Conservation (phyloP, 768 basidiomycete genomes). For the Pholiota conissans region DNA sequence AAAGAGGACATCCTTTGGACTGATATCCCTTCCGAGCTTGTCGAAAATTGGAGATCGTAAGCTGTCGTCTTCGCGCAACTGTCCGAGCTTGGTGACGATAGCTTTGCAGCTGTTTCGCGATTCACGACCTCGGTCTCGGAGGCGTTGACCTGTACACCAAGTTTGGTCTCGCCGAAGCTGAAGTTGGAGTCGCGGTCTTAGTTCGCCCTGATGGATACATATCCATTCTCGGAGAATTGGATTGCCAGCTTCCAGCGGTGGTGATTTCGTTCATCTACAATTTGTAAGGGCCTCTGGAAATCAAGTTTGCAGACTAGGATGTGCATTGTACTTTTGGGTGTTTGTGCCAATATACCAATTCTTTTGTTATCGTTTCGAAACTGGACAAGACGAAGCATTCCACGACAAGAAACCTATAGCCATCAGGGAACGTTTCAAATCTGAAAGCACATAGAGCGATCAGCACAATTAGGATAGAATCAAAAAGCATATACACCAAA, state of each 20-base stretch:
- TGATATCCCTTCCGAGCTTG: slow-evolving; percentile 1
- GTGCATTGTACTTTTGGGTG: not conserved
- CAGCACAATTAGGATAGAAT: not conserved
- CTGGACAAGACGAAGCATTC: not conserved
- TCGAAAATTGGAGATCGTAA: slow-evolving; percentile 6
- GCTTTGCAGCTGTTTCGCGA: slow-evolving; percentile 3
- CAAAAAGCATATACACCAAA: not conserved
- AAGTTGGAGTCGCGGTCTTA: not conserved
- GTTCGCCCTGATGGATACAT: slow-evolving; percentile 9
- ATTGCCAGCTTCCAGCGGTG: not conserved
- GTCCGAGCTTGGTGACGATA: not conserved
- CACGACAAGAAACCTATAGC: not conserved
- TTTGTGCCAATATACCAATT: not conserved
- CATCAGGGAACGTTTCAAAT: not conserved
- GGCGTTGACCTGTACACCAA: slow-evolving; percentile 3
- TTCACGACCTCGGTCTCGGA: not conserved
- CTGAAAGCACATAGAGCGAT: not conserved
- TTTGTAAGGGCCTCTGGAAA: not conserved
- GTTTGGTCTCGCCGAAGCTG: slow-evolving; percentile 1
- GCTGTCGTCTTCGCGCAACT: not conserved
- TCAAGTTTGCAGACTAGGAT: not conserved
- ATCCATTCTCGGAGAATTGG: slow-evolving; percentile 1
- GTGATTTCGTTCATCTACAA: slow-evolving; percentile 1
- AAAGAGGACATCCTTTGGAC: slow-evolving; percentile 11
- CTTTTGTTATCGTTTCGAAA: not conserved